A percentile compares a stretch with the other conserved stretches of the same genome.
phyloP scores from a whole-genome alignment of 2,329 filamentous ascomycete species.

The Pestalotiopsis fici region DNA sequence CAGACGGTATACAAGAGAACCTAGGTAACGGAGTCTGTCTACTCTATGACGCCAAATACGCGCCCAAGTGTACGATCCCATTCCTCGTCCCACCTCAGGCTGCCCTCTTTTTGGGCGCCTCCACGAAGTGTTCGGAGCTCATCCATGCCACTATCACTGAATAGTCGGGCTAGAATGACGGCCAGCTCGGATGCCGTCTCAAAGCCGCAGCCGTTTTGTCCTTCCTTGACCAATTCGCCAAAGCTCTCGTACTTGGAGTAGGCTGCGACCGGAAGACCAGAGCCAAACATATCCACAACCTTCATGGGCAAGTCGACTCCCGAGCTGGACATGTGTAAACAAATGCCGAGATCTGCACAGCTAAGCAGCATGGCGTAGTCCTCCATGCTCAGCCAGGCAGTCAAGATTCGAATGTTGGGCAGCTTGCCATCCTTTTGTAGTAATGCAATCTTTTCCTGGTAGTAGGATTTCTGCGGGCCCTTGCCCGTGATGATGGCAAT shows the following conservation, averaged over 20 bases:
- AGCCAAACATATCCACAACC: slow-evolving; percentile 98
- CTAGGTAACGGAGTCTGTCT: background rate
- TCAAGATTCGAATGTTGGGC: slow-evolving; percentile 69
- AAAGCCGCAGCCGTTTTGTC: slow-evolving; percentile 85
- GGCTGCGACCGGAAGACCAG: slow-evolving; percentile 85
- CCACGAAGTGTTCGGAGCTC: slow-evolving; percentile 63
- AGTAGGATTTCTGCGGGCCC: slow-evolving; percentile 79
- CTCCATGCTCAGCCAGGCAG: slow-evolving; percentile 80
- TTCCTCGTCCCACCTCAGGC: slow-evolving; percentile 84
- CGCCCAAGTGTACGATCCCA: slow-evolving; percentile 84
- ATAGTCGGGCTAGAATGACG: slow-evolving; percentile 63
- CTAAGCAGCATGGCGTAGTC: slow-evolving; percentile 86
- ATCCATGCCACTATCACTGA: slow-evolving; percentile 49
- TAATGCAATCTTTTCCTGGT: slow-evolving; percentile 64
- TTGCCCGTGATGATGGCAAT: slow-evolving; percentile 93
- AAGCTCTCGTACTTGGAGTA: slow-evolving; percentile 88
- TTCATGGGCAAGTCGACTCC: slow-evolving; percentile 99
- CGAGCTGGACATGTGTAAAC: slow-evolving; percentile 88
- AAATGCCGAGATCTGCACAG: slow-evolving; percentile 86
- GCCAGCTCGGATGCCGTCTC: slow-evolving; percentile 68
- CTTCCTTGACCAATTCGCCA: slow-evolving; percentile 85
- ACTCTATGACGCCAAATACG: slow-evolving; percentile 56
- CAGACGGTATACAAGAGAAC: background rate
- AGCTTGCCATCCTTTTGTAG: slow-evolving; percentile 66
- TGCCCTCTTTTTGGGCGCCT: slow-evolving; percentile 75